Evolutionary conservation across 306 rosid species (phyloP).

Genomic region (Corylus heterophylla): DNA sequence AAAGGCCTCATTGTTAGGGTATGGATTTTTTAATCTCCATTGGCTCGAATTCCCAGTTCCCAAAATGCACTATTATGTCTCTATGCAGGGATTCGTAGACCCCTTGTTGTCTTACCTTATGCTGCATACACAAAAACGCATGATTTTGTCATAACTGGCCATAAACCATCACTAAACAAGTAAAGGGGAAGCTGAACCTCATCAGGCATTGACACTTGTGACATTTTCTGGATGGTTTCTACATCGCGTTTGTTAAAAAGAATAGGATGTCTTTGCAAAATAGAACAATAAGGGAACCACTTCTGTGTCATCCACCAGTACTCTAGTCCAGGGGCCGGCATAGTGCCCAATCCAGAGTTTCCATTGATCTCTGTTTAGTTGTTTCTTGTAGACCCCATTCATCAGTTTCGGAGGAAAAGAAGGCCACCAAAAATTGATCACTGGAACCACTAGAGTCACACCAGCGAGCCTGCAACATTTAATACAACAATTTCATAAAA

Average conservation of each 20-base stretch:
- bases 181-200: constrained; percentile 14
- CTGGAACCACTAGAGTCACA: constrained; percentile 31
- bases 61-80: constrained; percentile 38
- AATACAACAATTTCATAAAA: too few species aligned
- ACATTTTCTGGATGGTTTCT: constrained; percentile 28
- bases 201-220: constrained; percentile 23
- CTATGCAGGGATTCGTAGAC: constrained; percentile 29
- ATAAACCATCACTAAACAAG: too few species aligned
- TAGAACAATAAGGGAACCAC: constrained; percentile 32
- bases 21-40: constrained; percentile 30
- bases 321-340: constrained; percentile 22
- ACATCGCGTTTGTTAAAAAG: constrained; percentile 30
- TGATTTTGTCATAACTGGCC: neutral
- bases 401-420: constrained; percentile 27
- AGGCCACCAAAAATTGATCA: constrained; percentile 45
- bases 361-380: constrained; percentile 33
- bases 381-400: constrained; percentile 12
- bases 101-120: constrained; percentile 34
- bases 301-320: constrained; percentile 44
- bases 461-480: constrained; percentile 32
- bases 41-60: constrained; percentile 37
- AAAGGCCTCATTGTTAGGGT: constrained; percentile 12
- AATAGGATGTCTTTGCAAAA: constrained; percentile 33
- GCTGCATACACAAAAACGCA: constrained; percentile 9
- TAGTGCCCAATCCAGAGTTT: constrained; percentile 36